Conservation (phyloP, 257 asterid species). For the Ilex asprella region DNA sequence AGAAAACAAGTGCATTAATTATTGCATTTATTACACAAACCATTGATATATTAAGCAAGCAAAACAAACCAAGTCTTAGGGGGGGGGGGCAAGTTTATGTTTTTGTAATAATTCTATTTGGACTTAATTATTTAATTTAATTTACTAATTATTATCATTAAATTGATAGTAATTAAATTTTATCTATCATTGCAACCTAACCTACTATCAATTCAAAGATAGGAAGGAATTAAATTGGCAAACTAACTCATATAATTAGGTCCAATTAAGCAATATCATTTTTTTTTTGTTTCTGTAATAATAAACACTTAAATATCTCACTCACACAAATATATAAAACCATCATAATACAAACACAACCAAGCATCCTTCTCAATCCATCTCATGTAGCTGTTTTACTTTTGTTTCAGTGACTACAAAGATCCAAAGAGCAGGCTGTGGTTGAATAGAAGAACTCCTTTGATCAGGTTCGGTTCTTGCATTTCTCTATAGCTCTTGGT, state of each 20-base stretch:
- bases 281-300: not conserved
- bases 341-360: conserved; percentile 30
- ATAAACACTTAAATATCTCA: not conserved
- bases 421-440: conserved; percentile 35
- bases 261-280: no score
- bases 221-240: not conserved
- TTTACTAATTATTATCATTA: no score
- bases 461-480: conserved; percentile 41
- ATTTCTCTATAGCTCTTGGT: conserved; percentile 56
- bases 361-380: conserved; percentile 45
- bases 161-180: no score
- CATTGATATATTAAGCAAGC: no score
- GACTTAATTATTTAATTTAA: no score
- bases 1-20: not conserved
- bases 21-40: no score
- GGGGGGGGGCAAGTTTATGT: no score
- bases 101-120: no score
- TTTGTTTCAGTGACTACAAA: conserved; percentile 7
- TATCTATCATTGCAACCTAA: no score
- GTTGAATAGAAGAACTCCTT: conserved; percentile 5
- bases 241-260: not conserved
- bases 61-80: no score
- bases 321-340: conserved; percentile 1
- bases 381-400: conserved; percentile 25
- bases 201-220: not conserved